Evolutionary conservation across 192 early-diverging fungal genomes (phyloP), one percentile per base, ranked within the genome.

Genomic region (Coemansia sp.): DNA sequence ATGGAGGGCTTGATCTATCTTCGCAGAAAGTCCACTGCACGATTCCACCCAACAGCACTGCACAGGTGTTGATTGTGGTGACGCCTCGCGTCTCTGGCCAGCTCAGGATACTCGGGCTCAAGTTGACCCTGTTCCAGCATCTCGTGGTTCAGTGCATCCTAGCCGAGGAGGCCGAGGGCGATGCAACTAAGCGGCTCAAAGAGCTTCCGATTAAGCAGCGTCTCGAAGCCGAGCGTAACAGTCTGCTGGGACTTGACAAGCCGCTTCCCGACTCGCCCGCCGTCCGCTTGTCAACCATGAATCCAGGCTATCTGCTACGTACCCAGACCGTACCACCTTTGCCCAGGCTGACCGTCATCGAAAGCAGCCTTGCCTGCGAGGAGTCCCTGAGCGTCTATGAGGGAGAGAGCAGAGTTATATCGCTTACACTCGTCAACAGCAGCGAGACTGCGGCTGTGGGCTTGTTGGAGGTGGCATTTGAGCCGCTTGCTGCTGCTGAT

Each of bases 301-400:
- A 71, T 27, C 29, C 61, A 3, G 62, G 65, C 10, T 51, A 60
- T 47, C 46, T 47, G 42, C 35, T 80, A 34, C 45, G 20, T 22
- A 61, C 72, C 5, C 54, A 35, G 5, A 72, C 74, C 22, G 65
- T 64, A 10, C 68, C 71, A 8, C 25, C 64, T 2, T 20, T 80
- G 54, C 77, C 77, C 22, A 60, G 27, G 1, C 42, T 80, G 18
- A 29, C 61, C 5, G 61, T 74, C 18, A 39, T 66, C 0, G 51
- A 65, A 42, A 65, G 64, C 30, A 62, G 60, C 30, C 29, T 61
- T 6, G 64, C 54, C 18, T 39, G 35, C 20, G 75, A 68, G 47
- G 69, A 69, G 18, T 67, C 64, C 24, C 35, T 79, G 58, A 70
- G 68, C 25, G 62, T 80, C 49, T 71, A 58, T 49, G 77, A 80